These are phyloP conservation scores for Castanea sativa DNA, from an alignment of 306 rosid species.

Conservation along the genomic window DNA sequence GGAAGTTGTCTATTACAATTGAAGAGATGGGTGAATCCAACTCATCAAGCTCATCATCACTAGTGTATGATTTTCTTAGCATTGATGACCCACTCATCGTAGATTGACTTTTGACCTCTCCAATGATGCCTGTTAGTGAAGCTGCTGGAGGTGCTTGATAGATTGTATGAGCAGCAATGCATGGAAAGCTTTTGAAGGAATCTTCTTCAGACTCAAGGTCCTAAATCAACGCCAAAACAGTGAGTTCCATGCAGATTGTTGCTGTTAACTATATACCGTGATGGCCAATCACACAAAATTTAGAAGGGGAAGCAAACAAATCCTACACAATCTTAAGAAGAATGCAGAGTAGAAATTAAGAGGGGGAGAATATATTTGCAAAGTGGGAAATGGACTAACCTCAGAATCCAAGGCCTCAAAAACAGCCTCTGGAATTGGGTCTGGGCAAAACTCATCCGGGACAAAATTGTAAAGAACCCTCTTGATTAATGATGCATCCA, in stretches of 20 bases:
- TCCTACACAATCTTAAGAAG: background rate
- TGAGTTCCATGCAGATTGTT: background rate
- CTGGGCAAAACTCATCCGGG: slow-evolving; percentile 82
- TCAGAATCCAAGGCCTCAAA: slow-evolving; percentile 56
- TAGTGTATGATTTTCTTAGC: slow-evolving; percentile 61
- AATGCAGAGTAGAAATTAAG: background rate
- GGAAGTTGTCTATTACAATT: slow-evolving; percentile 49
- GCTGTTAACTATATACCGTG: background rate
- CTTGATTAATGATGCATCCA: slow-evolving; percentile 62
- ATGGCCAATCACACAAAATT: background rate
- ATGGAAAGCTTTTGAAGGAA: slow-evolving; percentile 52
- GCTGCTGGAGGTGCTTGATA: slow-evolving; percentile 63
- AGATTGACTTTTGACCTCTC: slow-evolving; percentile 53
- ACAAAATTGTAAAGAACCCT: slow-evolving; percentile 71
- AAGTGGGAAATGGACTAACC: slow-evolving; percentile 43
- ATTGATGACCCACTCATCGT: slow-evolving; percentile 50
- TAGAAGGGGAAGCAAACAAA: background rate
- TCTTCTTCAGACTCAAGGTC: slow-evolving; percentile 50
- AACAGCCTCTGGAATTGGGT: slow-evolving; percentile 62
- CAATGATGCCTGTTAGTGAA: slow-evolving; percentile 42
- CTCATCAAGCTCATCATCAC: slow-evolving; percentile 85
- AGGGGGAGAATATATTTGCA: slow-evolving; percentile 2
- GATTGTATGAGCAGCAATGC: slow-evolving; percentile 50
- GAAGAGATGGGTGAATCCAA: slow-evolving; percentile 76
- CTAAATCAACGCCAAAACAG: slow-evolving; percentile 24